Base-by-base conservation (phyloP, 345 rosid species). In the Psidium friedrichsthalianum region DNA sequence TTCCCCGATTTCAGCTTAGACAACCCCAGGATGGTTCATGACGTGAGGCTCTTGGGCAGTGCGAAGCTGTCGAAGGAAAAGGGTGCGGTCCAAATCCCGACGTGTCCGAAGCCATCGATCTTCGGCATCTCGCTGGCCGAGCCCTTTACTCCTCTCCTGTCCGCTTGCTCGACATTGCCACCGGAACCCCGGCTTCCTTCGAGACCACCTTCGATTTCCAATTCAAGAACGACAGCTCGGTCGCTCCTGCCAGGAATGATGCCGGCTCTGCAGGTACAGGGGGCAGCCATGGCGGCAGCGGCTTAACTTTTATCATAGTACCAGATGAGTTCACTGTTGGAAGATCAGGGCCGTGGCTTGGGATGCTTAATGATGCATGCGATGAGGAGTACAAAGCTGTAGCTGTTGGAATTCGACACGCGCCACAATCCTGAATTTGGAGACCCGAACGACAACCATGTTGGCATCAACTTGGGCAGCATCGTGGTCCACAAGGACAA, bases 281-380 rank as follows among this genome's bases (percentile, higher is more conserved):
- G 78, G 42, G 14, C n/a, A 32, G 15, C 74, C 84, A 84, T 1
- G 93, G 92, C 6, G 92, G 94, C 56, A 90, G 93, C 14, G 91
- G 93, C 29, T 91, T 93, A 36, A 88, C 91, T 47, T 93, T 93
- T 81, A 90, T 93, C 29, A 78, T 91, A 3, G 93, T 91, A 11
- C 94, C 93, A 2, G 92, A 91, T 44, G 91, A 93, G 89, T 90
- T 93, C 86, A 91, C 93, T 1, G 88, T 93, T 6, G 94, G 94
- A 42, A 86, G 94, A 86, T 82, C 92, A 16, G 94, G 93, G 10
- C 92, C 92, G 0, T 91, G 93, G 94, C 88, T 93, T 4, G 93
- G 87, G 12, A 88, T 93, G 93, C 92, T 93, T 56, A 93, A 91
- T 29, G 93, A 93, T 85, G 94, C 93, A 27, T 93, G 93, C 57